These are phyloP conservation scores for Quercus phellos DNA, from an alignment of 331 rosid species.

Conservation along the genomic window DNA sequence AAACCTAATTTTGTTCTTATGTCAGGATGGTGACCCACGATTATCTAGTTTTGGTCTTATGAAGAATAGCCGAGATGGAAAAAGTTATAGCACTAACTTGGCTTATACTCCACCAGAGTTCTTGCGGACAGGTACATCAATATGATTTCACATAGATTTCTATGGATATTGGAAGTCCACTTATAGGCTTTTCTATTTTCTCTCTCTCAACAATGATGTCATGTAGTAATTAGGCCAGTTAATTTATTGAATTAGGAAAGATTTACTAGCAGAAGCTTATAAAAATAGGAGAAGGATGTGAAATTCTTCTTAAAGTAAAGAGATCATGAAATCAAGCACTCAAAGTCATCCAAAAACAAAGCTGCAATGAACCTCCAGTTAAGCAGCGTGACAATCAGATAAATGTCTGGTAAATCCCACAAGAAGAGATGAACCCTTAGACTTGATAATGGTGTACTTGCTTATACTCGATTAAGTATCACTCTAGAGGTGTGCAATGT, in stretches of 20 bases:
- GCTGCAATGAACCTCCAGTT: neutral
- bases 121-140: conserved; percentile 62
- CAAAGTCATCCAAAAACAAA: neutral
- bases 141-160: neutral
- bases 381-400: neutral
- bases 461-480: neutral
- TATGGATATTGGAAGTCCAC: neutral
- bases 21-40: conserved; percentile 92
- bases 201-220: neutral
- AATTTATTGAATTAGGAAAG: neutral
- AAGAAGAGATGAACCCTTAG: neutral
- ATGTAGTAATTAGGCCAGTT: neutral
- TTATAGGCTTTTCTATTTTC: neutral
- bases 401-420: neutral
- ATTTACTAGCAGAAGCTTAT: neutral
- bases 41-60: conserved; percentile 92
- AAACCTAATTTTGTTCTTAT: neutral
- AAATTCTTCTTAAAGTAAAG: neutral
- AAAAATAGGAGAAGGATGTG: neutral
- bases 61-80: conserved; percentile 94
- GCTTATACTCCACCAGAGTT: conserved; percentile 98
- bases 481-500: neutral
- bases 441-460: neutral
- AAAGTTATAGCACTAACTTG: conserved; percentile 94
- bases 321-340: neutral